Base-by-base conservation (phyloP, 768 basidiomycete species). In the Nidularia pulvinata region DNA sequence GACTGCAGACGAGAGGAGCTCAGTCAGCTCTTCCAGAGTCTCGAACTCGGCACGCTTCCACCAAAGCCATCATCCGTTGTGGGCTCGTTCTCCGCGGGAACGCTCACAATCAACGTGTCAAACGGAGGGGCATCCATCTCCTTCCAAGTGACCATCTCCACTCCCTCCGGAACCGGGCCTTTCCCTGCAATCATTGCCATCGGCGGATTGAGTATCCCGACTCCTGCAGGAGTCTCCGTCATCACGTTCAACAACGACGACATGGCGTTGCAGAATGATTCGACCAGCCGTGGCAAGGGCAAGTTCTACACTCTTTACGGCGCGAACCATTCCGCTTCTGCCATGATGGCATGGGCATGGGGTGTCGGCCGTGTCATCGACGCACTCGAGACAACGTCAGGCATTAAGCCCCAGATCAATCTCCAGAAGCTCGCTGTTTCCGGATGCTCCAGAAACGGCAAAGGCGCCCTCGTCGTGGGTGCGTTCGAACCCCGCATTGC, bases 321-420 rank as follows among this genome's bases (percentile, higher is more conserved):
- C 9, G 65, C 59, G 22, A 63, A 58, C 50, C 73, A 74, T 45
- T 75, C 73, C 44, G 82, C 83, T 0, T 68, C 69, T 46, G 80
- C 83, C 7, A 78, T 84, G 80, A 81, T 73, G n/a, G 82, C 84
- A 2, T 85, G 84, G 84, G 79, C 78, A 3, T 84, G 83, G 84
- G 83, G 80, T 57, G 76, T 84, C 49, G 72, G 73, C 52, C 80
- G 84, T 36, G 75, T 85, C 61, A 82, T 85, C 63, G 84, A 84
- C 61, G 80, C 75, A 16, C 76, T 85, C 52, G 80, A 82, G 67
- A 63, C 64, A 22, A 80, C 76, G 0, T 72, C 81, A 25, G 52
- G 64, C 35, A 25, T 25, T 4, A 25, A 1, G 25, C 73, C 75
- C 6, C 71, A 75, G 46, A 79, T 85, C 65, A 74, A 85, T 63